These are phyloP conservation scores for Spraguea lophii DNA, from an alignment of 371 early-diverging fungal species.

Conservation along the genomic window DNA sequence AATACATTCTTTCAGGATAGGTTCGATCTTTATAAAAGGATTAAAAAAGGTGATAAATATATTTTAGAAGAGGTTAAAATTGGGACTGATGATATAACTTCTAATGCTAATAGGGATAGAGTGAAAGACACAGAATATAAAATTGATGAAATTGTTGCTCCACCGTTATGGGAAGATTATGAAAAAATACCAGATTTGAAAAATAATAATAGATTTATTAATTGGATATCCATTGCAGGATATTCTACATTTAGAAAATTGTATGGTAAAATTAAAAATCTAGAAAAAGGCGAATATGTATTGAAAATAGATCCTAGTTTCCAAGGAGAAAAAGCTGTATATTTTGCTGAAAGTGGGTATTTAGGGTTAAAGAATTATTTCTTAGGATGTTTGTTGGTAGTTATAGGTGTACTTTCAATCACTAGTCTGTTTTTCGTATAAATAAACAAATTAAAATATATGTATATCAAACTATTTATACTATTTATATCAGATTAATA, in stretches of 20 bases:
- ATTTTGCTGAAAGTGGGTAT: constrained; percentile 5
- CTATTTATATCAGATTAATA: too few species aligned
- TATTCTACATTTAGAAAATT: constrained; percentile 36
- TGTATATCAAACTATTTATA: too few species aligned
- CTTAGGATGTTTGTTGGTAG: constrained; percentile 9
- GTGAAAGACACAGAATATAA: constrained; percentile 25
- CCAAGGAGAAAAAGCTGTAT: constrained; percentile 15
- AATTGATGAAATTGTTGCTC: constrained; percentile 24
- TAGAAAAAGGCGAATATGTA: constrained; percentile 18
- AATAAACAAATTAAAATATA: too few species aligned
- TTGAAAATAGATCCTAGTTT: constrained; percentile 20
- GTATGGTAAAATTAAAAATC: constrained; percentile 18
- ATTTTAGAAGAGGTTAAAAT: constrained; percentile 20
- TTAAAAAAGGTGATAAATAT: not conserved
- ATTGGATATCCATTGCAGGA: constrained; percentile 35
- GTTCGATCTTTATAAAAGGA: constrained; percentile 1
- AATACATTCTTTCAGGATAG: constrained; percentile 34
- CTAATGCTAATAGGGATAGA: constrained; percentile 7
- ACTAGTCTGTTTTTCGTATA: too few species aligned
- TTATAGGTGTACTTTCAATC: constrained; percentile 16
- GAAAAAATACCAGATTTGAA: not conserved
- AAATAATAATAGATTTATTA: constrained; percentile 33
- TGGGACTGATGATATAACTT: constrained; percentile 18
- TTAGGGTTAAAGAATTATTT: constrained; percentile 31
- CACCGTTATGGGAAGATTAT: constrained; percentile 22